Evolutionary conservation across 495 filamentous ascomycete genomes (phyloP).

Genomic region (Xylaria cubensis): DNA sequence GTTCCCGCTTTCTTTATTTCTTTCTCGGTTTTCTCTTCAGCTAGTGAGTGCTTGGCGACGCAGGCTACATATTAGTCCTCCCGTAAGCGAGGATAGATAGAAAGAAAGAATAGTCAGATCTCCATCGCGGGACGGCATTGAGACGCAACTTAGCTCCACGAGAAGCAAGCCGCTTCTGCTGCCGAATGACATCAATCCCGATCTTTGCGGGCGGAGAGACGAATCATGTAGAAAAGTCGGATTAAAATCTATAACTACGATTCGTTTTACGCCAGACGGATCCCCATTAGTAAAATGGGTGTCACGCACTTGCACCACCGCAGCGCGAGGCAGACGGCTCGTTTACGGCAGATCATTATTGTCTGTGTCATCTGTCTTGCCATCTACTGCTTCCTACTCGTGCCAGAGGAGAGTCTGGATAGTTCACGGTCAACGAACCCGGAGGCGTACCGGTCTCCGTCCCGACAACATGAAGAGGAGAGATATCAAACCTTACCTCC

Average conservation of each 20-base stretch:
- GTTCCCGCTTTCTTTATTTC: neutral
- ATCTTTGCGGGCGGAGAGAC: neutral
- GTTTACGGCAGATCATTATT: conserved; percentile 42
- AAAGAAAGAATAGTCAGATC: neutral
- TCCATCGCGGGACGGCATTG: neutral
- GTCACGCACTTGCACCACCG: conserved; percentile 17
- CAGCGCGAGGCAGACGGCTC: conserved; percentile 32
- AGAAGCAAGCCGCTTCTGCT: neutral
- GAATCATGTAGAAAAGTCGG: conserved; percentile 1
- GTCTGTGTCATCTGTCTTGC: conserved; percentile 40
- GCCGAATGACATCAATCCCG: neutral
- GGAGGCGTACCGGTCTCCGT: conserved; percentile 23
- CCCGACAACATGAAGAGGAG: neutral
- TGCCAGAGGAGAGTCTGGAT: conserved; percentile 36
- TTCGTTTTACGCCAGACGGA: neutral
- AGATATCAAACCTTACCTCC: conserved; percentile 26
- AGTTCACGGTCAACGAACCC: conserved; percentile 33
- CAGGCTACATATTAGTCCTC: conserved; percentile 9
- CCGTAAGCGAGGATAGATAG: neutral
- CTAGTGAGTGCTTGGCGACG: conserved; percentile 9
- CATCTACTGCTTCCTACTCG: conserved; percentile 47
- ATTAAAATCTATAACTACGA: neutral
- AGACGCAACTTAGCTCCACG: neutral
- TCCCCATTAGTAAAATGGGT: conserved; percentile 17
- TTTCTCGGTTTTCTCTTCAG: neutral